Base-by-base conservation (phyloP, 1,284 basidiomycete species). In the Naganishia sp. region DNA sequence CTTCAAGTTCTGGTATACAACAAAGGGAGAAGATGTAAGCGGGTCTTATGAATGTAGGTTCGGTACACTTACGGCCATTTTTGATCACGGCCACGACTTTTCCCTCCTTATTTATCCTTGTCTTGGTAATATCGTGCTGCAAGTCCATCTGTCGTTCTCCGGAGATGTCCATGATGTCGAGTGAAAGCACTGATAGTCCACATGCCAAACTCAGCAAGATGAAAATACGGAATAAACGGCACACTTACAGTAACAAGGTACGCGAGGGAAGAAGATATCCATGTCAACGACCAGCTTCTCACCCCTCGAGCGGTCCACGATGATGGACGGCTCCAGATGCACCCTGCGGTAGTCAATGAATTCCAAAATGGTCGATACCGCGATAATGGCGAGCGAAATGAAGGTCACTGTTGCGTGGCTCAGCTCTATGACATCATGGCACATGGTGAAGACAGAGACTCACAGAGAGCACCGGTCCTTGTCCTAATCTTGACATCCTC, bases 401-500 rank as follows among this genome's bases (percentile, higher is more conserved):
- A 99, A 83, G 42, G 96, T 99, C 81, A 99, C 92, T 94, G 72
- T 39, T 39, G 36, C 36, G 36, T 39, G 2, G 36, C 36, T 39
- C 6, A 39, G 6, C 6, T 39, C 6, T 0, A 11, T 43, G 15
- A 23, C 44, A 43, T 53, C 2, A 21, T 52, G 11, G 48, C 7
- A 28, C 57, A 15, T 43, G 63, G 44, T n/a, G 16, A 48, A 15
- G 31, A 44, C 54, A 53, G 65, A 68, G 33, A 83, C 90, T 80
- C 74, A 94, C 92, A 84, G 73, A 95, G 83, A 73, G 92, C 93
- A 72, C 93, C 93, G 46, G 91, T 94, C 70, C 90, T 86, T 48
- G 94, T 97, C 83, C 93, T 93, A 82, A 97, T 90, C 82, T 96
- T 96, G 70, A 97, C 94, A 84, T 97, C 94, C 77, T 97, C 94